Evolutionary conservation across 1,139 yeast species (phyloP), one percentile per base, ranked within the genome.

Genomic region (Saccharomyces hybrid): DNA sequence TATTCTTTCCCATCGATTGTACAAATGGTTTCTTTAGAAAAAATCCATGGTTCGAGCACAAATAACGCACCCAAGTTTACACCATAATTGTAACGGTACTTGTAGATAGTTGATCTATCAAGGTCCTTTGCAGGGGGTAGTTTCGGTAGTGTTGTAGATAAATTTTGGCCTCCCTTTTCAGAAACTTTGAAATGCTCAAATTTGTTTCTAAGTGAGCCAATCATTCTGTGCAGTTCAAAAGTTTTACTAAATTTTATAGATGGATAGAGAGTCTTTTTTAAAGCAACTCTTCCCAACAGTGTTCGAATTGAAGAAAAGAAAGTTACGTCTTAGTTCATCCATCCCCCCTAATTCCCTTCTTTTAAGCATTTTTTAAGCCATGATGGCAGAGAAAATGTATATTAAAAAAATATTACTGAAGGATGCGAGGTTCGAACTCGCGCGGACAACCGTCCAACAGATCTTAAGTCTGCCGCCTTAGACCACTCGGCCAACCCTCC

Each of bases 51-150:
- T 66, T 93, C 99, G 54, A 83, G 77, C 1, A 90, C 85, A 68
- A 91, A 91, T 63, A 88, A 73, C 0, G 93, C 81, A 1, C 99
- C 98, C 47, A 93, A 71, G 68, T 91, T 91, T 41, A 89, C 96
- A 11, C 98, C 99, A 65, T 80, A 82, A 65, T 88, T 88, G 59
- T 74, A 76, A 55, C 98, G 76, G 49, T 79, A 74, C 62, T 82
- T 88, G 66, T 78, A 83, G 31, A 89, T 80, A 53, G 84, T 81
- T 50, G 74, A 74, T 55, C 70, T 70, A 23, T 77, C 65, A 84
- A 48, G 68, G 5, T 31, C 55, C 8, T 44, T 49, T 54, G 41
- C 75, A 75, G 3, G 72, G 60, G 47, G 64, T 57, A 7, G 8
- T 27, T 46, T 7, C n/a, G 31, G 31, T 14, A 27, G 13, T 5